Percentiles rank a stretch among this genome's conserved stretches.
These are phyloP conservation scores for Salix exigua DNA, from an alignment of 345 rosid species.

Conservation along the genomic window DNA sequence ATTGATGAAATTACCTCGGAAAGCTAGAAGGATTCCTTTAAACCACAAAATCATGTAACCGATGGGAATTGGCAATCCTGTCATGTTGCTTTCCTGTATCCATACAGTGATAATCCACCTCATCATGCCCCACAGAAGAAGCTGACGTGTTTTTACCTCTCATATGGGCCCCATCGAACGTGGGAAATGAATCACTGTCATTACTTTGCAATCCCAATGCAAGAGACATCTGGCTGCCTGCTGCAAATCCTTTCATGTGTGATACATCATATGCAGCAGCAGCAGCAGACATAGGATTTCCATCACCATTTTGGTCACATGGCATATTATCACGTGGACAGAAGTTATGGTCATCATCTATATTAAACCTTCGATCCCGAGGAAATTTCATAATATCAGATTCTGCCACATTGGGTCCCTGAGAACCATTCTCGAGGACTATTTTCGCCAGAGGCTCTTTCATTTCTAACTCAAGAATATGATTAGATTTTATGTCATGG, in stretches of 20 bases:
- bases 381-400: background rate
- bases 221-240: conserved; percentile 54
- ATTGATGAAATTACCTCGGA: background rate
- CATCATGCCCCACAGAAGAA: conserved; percentile 38
- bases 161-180: conserved; percentile 33
- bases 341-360: background rate
- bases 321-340: conserved; percentile 4
- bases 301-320: conserved; percentile 5
- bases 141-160: conserved; percentile 26
- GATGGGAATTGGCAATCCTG: conserved; percentile 55
- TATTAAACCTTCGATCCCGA: background rate
- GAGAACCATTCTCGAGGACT: background rate
- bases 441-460: background rate
- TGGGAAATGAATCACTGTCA: conserved; percentile 46
- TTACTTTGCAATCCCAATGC: conserved; percentile 71
- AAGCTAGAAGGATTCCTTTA: conserved; percentile 27
- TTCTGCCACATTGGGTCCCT: background rate
- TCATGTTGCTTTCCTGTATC: conserved; percentile 49
- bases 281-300: conserved; percentile 33
- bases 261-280: conserved; percentile 34
- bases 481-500: conserved; percentile 25
- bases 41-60: conserved; percentile 75
- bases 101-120: conserved; percentile 51
- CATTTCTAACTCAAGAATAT: conserved; percentile 7
- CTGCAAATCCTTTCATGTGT: conserved; percentile 40